These are phyloP conservation scores for Xylaria scruposa DNA, from an alignment of 495 filamentous ascomycete species.

Conservation along the genomic window DNA sequence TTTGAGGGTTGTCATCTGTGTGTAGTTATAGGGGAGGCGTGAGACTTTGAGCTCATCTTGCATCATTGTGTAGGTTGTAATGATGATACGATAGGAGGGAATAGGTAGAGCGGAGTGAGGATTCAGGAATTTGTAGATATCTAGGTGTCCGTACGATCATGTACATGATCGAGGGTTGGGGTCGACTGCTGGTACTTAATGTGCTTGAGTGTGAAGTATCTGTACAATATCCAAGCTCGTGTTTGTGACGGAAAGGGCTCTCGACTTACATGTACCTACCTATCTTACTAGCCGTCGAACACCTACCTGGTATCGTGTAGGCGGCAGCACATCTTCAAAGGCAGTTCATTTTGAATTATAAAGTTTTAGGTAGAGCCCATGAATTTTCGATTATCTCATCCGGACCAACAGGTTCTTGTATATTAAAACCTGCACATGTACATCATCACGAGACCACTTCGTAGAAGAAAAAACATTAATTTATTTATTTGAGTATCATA, in stretches of 20 bases:
- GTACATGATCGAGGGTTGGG: neutral
- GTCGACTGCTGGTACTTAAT: neutral
- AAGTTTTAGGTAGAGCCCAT: no score
- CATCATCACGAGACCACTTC: neutral
- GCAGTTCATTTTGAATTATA: no score
- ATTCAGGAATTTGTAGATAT: neutral
- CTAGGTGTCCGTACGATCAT: neutral
- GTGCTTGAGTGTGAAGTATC: neutral
- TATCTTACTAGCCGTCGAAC: no score
- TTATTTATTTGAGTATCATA: slow-evolving; percentile 17
- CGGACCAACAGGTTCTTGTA: no score
- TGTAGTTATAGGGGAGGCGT: slow-evolving; percentile 6
- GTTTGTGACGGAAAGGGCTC: neutral
- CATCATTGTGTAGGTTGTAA: neutral
- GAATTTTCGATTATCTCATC: no score
- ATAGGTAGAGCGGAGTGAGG: neutral
- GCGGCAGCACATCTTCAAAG: no score
- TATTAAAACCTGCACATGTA: no score
- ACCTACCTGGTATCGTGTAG: no score
- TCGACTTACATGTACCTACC: neutral
- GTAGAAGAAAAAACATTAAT: slow-evolving; percentile 8
- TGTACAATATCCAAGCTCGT: neutral
- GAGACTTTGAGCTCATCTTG: slow-evolving; percentile 1
- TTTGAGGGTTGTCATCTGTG: neutral
- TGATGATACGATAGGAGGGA: neutral